phyloP scores from a whole-genome alignment of 23 red algal species.

The Gracilaria caudata region DNA sequence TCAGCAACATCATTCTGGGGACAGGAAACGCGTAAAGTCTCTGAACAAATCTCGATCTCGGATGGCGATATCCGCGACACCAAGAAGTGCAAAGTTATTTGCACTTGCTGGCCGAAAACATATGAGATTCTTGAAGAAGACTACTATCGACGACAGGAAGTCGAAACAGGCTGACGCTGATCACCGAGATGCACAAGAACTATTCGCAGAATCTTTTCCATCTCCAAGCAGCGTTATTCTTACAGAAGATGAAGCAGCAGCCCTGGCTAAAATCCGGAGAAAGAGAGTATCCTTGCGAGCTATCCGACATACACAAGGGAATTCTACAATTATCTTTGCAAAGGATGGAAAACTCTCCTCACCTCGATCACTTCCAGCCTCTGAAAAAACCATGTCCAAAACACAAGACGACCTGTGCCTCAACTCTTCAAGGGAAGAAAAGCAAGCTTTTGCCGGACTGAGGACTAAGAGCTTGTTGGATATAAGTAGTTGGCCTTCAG shows the following conservation, averaged over 20 bases:
- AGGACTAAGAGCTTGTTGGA: constrained; percentile 1
- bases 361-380: not conserved
- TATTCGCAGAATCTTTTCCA: not conserved
- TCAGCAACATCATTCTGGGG: not conserved
- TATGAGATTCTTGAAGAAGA: not conserved
- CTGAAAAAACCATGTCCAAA: not conserved
- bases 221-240: not conserved
- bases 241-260: not conserved
- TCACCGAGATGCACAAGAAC: not conserved
- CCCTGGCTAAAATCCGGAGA: not conserved
- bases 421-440: not conserved
- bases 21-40: not conserved
- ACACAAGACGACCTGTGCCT: not conserved
- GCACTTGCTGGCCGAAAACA: not conserved
- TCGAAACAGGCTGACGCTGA: not conserved
- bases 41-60: not conserved
- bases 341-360: not conserved
- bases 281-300: not conserved
- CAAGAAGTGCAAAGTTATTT: constrained; percentile 4
- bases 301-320: not conserved
- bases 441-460: not conserved
- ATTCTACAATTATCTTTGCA: constrained; percentile 14
- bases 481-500: not conserved
- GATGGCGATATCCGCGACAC: not conserved
- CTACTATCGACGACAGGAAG: not conserved